These are phyloP conservation scores for Oryza brachyantha DNA, from an alignment of 176 grass and related monocot genomes.

Conservation along the genomic window DNA sequence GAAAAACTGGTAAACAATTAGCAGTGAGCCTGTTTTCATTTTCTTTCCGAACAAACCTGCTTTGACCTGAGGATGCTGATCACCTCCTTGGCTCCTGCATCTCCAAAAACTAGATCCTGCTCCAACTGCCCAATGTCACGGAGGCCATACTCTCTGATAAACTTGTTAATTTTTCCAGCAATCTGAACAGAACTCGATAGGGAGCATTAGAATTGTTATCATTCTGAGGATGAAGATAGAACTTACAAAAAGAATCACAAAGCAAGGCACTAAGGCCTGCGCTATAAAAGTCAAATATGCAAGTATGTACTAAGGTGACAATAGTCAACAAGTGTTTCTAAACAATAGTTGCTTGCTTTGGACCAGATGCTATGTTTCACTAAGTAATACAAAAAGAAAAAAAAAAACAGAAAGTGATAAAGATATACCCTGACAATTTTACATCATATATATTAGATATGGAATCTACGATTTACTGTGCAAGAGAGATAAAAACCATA, in stretches of 20 bases:
- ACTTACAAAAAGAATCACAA: not conserved
- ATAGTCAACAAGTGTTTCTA: not conserved
- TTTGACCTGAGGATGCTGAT: slow-evolving; percentile 83
- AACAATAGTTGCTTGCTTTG: slow-evolving; percentile 1
- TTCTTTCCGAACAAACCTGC: slow-evolving; percentile 48
- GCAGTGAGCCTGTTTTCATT: not conserved
- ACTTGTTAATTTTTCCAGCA: slow-evolving; percentile 87
- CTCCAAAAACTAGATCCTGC: slow-evolving; percentile 97
- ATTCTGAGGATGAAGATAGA: not conserved
- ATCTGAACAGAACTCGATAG: slow-evolving; percentile 51
- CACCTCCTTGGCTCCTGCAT: slow-evolving; percentile 94
- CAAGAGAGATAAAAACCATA: too few species aligned
- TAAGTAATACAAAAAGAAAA: too few species aligned
- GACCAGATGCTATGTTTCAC: too few species aligned
- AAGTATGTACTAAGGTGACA: not conserved
- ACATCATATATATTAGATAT: too few species aligned
- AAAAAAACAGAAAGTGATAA: too few species aligned
- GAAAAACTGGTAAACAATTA: slow-evolving; percentile 22
- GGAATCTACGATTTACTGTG: too few species aligned
- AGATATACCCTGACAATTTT: too few species aligned
- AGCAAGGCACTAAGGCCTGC: not conserved
- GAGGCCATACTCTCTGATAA: slow-evolving; percentile 68
- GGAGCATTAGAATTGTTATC: slow-evolving; percentile 13
- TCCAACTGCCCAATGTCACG: slow-evolving; percentile 83
- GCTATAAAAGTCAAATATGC: not conserved